phyloP scores from a whole-genome alignment of 2,329 filamentous ascomycete species.

The Fonsecaea erecta region DNA sequence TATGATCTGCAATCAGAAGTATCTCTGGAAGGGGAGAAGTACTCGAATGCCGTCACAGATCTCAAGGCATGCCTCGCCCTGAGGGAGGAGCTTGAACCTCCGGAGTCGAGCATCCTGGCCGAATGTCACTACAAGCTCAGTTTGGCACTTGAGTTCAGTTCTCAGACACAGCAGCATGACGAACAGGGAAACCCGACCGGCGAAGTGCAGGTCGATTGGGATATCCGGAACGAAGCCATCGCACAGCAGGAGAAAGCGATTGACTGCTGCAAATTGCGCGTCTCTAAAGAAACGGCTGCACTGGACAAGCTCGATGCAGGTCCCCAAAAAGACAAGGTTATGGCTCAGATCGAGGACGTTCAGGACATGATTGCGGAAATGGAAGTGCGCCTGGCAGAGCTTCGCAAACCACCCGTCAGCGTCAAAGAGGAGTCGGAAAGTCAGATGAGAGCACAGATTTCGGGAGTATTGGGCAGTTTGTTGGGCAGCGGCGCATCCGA shows the following conservation, averaged over 20 bases:
- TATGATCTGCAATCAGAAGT: constrained; percentile 95
- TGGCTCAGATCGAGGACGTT: constrained; percentile 60
- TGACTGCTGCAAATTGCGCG: constrained; percentile 59
- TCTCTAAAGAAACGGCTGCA: constrained; percentile 58
- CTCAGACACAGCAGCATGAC: constrained; percentile 62
- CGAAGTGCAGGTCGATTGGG: constrained; percentile 55
- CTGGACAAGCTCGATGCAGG: constrained; percentile 48
- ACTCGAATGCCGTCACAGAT: constrained; percentile 84
- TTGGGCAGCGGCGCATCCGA: constrained; percentile 56
- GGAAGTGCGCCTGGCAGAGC: constrained; percentile 62
- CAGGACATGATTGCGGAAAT: constrained; percentile 66
- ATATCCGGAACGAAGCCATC: constrained; percentile 62
- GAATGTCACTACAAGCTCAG: constrained; percentile 98
- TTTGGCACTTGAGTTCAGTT: constrained; percentile 90
- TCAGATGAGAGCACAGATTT: constrained; percentile 47
- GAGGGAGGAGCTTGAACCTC: constrained; percentile 76
- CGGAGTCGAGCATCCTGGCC: constrained; percentile 82
- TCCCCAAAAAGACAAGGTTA: constrained; percentile 45
- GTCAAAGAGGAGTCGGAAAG: constrained; percentile 46
- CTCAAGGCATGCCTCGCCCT: constrained; percentile 76
- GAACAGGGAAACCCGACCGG: constrained; percentile 49
- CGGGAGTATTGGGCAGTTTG: constrained; percentile 63
- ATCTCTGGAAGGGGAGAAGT: constrained; percentile 94
- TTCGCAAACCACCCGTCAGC: constrained; percentile 59
- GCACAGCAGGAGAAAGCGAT: constrained; percentile 66